These are phyloP conservation scores for Penicillium aurantiogriseum DNA, from an alignment of 2,329 filamentous ascomycete species.

Conservation along the genomic window DNA sequence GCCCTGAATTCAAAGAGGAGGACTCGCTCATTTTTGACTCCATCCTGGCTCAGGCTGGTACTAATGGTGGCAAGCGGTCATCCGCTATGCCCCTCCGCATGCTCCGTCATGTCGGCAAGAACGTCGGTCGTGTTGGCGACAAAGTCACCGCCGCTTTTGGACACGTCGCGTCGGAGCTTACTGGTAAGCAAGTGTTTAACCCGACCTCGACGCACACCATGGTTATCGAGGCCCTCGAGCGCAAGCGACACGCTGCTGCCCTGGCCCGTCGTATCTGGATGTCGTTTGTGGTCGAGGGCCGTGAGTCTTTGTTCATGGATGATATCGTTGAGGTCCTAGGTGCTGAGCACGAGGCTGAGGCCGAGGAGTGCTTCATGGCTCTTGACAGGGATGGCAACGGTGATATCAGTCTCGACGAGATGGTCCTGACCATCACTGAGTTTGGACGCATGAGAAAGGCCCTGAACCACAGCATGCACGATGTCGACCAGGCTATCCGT, in stretches of 20 bases:
- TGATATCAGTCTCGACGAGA: constrained; percentile 92
- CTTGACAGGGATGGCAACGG: constrained; percentile 88
- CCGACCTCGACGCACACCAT: constrained; percentile 86
- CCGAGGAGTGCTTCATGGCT: constrained; percentile 77
- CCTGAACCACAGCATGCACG: constrained; percentile 90
- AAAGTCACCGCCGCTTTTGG: constrained; percentile 92
- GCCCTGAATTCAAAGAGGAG: constrained; percentile 83
- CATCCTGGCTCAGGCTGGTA: constrained; percentile 63
- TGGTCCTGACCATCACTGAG: constrained; percentile 82
- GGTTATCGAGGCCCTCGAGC: constrained; percentile 84
- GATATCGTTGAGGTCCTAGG: constrained; percentile 89
- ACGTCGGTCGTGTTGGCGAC: constrained; percentile 79
- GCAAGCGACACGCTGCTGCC: constrained; percentile 80
- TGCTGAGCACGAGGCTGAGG: constrained; percentile 67
- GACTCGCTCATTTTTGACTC: constrained; percentile 89
- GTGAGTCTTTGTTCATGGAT: constrained; percentile 72
- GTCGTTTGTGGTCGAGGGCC: constrained; percentile 92
- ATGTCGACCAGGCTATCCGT: constrained; percentile 90
- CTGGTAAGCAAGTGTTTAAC: constrained; percentile 93
- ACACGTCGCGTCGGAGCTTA: constrained; percentile 90
- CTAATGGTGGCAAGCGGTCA: constrained; percentile 53
- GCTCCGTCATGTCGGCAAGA: constrained; percentile 68
- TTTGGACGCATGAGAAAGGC: constrained; percentile 83
- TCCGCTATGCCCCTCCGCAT: constrained; percentile 75
- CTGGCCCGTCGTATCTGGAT: constrained; percentile 94